phyloP scores from a whole-genome alignment of 2,329 filamentous ascomycete genomes.

The Stemphylium beticola region DNA sequence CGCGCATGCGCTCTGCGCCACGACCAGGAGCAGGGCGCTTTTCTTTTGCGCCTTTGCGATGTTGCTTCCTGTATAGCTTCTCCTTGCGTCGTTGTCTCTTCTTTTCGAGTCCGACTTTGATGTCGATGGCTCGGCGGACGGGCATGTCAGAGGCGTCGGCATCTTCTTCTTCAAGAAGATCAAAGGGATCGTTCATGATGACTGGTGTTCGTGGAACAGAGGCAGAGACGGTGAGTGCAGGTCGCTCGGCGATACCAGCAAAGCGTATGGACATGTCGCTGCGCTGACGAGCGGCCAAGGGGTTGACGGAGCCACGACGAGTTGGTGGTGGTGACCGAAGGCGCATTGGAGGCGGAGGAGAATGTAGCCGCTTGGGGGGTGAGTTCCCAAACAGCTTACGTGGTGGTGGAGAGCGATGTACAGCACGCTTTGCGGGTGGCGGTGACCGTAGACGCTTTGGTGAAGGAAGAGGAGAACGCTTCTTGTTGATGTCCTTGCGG shows the following conservation, averaged over 20 bases:
- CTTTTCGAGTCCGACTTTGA: constrained; percentile 86
- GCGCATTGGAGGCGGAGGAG: constrained; percentile 46
- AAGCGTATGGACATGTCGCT: constrained; percentile 53
- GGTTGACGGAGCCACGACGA: constrained; percentile 51
- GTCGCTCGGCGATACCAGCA: constrained; percentile 65
- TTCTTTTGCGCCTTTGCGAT: constrained; percentile 77
- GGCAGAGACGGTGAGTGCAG: constrained; percentile 76
- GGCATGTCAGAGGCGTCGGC: constrained; percentile 60
- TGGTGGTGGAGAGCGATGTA: constrained; percentile 48
- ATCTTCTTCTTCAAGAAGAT: constrained; percentile 50
- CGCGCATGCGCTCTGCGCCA: constrained; percentile 91
- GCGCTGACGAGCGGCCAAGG: constrained; percentile 44
- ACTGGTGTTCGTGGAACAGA: constrained; percentile 83
- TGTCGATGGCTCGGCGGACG: constrained; percentile 92
- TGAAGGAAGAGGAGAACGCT: constrained; percentile 59
- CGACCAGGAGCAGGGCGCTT: constrained; percentile 74
- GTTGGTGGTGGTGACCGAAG: constrained; percentile 73
- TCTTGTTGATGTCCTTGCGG: constrained; percentile 38
- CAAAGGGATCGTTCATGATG: constrained; percentile 30
- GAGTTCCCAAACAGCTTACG: constrained; percentile 69
- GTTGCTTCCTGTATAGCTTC: constrained; percentile 89
- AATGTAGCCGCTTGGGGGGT: constrained; percentile 66
- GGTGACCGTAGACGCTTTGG: constrained; percentile 67
- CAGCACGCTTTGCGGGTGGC: constrained; percentile 48
- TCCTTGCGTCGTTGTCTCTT: constrained; percentile 93